Evolutionary conservation across 2,329 filamentous ascomycete genomes (phyloP), one percentile per base, ranked within the genome.

Genomic region (Diplodia sapinea): DNA sequence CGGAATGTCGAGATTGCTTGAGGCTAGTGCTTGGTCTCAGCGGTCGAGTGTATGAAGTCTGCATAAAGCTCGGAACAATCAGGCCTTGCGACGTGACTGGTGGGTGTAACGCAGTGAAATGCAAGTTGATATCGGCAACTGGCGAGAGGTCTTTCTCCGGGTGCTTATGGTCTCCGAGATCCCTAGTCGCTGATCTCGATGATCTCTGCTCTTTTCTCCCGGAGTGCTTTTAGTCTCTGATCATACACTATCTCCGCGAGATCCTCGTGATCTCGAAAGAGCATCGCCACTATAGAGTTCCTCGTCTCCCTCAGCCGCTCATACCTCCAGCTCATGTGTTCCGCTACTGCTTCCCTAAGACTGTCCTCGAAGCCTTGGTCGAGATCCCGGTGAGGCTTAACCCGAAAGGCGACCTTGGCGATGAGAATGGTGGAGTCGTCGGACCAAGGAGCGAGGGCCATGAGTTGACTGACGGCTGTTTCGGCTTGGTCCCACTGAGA

Each of bases 241-340:
- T 31, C 49, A 13, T 64, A 64, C 2, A 64, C 61, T 49, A 40
- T 51, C 40, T 64, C 47, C 49, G 61, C 61, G 8, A 64, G 40
- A 43, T 64, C 61, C 61, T 64, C 61, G 5, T 64, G 61, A 5
- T 64, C 61, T 20, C n/a, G 15, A 0, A 64, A 29, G 13, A 64
- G n/a, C 20, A 23, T 40, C 1, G 61, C 29, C 2, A 64, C 15
- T 20, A 54, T 29, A 0, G 9, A 29, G 29, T 62, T 62, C n/a
- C 13, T 20, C 3, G 11, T 50, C 9, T 31, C 26, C 17, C 57
- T n/a, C 1, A 62, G 26, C 3, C 13, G 20, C n/a, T 62, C 57
- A 15, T 62, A 62, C 4, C 20, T 36, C 9, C 4, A 12, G 8
- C 9, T 11, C 1, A 62, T n/a, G 7, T 62, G 40, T 1, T 33